Base-by-base conservation (phyloP, 345 rosid genomes). In the Eucalyptus pauciflora region DNA sequence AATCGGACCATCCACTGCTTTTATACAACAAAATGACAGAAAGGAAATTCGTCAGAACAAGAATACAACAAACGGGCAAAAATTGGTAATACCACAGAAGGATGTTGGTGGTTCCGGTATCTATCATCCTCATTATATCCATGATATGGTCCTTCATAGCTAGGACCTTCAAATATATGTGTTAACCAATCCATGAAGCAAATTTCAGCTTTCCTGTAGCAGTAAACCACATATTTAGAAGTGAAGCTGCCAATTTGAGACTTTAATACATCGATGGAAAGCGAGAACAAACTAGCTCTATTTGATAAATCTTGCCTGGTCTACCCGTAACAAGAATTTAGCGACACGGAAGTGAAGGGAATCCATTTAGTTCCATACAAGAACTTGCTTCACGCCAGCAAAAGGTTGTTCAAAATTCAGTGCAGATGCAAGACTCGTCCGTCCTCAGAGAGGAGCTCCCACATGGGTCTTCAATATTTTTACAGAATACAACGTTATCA, bases 111-210 rank as follows among this genome's bases (percentile, higher is more conserved):
- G 6, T 93, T 96, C 93, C 91, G 89, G 81, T 60, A 86, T 81
- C 92, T 91, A 76, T 94, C 94, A 51, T 92, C 94, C 91, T 91
- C 92, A 89, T 89, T 91, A 91, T 90, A 93, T 90, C 95, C 94
- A 85, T 93, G 94, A 91, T 91, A 91, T 33, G 92, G 95, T 54
- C 95, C 94, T 37, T 89, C 95, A 89, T 91, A 86, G 88, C 94
- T 92, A 88, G 99, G 94, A 69, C 98, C 98, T 60, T 95, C 94
- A 64, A 98, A 90, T 91, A 96, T 92, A 88, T 96, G 94, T 81
- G 95, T 96, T 88, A 95, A 93, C 99, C 99, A 98, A 67, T 94
- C 97, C 99, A 98, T 96, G 86, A 45, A 85, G 79, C 79, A 67
- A 17, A 18, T 89, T 45, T n/a, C 51, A 51, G 24, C 41, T 71